Percentiles rank a stretch among this genome's conserved stretches.
Evolutionary conservation across 2,329 filamentous ascomycete genomes (phyloP).

Genomic region (Thermomyces lanuginosus): DNA sequence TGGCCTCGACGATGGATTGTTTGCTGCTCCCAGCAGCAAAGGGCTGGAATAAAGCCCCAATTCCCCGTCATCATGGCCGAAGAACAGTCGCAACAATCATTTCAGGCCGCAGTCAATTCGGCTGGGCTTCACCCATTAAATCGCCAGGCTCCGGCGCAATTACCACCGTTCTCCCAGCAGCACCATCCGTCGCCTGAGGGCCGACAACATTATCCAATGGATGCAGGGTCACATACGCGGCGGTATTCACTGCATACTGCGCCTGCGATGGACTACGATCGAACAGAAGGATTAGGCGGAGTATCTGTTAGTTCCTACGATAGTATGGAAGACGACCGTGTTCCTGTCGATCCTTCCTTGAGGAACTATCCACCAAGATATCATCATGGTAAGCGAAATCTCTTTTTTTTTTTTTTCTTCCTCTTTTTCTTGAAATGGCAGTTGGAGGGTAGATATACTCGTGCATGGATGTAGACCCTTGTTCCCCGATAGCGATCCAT

Average conservation of each 20-base stretch:
- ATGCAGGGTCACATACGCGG: constrained; percentile 13
- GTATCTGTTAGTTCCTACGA: constrained; percentile 27
- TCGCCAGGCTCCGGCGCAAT: no score
- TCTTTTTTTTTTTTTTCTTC: constrained; percentile 2
- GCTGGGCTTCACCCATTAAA: no score
- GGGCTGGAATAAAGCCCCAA: no score
- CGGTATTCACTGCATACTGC: constrained; percentile 9
- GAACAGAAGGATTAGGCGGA: constrained; percentile 25
- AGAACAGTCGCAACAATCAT: no score
- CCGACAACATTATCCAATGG: constrained; percentile 22
- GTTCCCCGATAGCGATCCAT: no score
- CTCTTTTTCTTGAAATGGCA: no score
- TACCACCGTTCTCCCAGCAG: not conserved
- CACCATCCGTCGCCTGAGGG: not conserved
- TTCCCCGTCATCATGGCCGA: no score
- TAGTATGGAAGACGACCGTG: constrained; percentile 25
- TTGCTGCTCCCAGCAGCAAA: no score
- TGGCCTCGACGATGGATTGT: no score
- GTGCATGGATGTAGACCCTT: no score
- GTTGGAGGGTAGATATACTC: no score
- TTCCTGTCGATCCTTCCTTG: constrained; percentile 18
- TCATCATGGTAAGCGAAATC: constrained; percentile 22
- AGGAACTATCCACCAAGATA: constrained; percentile 23
- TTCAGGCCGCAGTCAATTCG: no score
- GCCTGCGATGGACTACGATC: constrained; percentile 24